Evolutionary conservation across 495 filamentous ascomycete species (phyloP).

Genomic region (Beverwykella pulmonaria): DNA sequence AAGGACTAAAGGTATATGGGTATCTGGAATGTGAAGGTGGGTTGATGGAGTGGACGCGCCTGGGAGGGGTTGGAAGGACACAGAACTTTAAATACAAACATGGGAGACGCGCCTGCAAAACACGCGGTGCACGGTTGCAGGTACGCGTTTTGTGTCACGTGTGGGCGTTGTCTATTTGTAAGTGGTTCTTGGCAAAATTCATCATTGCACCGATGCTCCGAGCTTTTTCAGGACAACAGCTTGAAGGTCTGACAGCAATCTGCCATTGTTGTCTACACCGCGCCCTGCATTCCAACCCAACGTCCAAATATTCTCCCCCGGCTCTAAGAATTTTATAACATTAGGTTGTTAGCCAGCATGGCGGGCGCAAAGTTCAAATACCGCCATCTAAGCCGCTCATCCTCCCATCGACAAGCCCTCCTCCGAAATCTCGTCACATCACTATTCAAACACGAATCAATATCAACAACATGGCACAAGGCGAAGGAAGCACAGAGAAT

Average conservation of each 20-base stretch:
- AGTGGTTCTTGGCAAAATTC: conserved; percentile 1
- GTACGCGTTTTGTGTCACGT: conserved; percentile 9
- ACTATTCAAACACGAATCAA: conserved; percentile 89
- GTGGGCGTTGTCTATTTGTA: not conserved
- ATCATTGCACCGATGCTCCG: not conserved
- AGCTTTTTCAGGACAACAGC: conserved; percentile 5
- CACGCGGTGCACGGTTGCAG: conserved; percentile 3
- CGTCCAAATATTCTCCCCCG: not conserved
- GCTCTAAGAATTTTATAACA: not conserved
- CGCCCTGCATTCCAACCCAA: not conserved
- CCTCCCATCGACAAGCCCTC: conserved; percentile 85
- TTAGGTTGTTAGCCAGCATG: conserved; percentile 56
- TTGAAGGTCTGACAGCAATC: no score
- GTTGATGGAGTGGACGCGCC: conserved; percentile 19
- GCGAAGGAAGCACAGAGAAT: conserved; percentile 94
- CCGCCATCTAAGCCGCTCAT: conserved; percentile 80
- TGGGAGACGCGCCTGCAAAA: conserved; percentile 16
- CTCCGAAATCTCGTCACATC: conserved; percentile 95
- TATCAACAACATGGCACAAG: conserved; percentile 92
- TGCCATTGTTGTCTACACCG: not conserved
- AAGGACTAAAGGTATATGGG: conserved; percentile 14
- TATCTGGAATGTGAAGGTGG: conserved; percentile 19
- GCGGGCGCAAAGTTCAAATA: conserved; percentile 82
- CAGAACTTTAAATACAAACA: conserved; percentile 12
- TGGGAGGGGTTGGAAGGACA: conserved; percentile 10